Evolutionary conservation across 139 green algal species (phyloP), one percentile per base, ranked within the genome.

Genomic region (Chlamydomonas sp.): DNA sequence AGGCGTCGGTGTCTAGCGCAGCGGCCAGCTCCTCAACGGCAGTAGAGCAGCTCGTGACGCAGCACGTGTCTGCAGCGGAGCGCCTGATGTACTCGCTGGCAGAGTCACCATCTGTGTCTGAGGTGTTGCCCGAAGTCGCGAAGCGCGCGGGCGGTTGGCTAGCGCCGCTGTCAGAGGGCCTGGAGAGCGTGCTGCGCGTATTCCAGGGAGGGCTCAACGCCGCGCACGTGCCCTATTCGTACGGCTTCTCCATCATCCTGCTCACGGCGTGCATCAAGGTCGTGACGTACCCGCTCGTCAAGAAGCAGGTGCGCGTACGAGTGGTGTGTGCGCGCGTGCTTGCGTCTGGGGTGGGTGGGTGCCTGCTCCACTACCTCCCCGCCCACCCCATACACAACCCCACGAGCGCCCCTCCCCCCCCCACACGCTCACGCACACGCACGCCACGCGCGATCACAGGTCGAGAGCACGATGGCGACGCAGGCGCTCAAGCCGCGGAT

Each of bases 281-380:
- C 13, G 83, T 77, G 29, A 99, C 95, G 0, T 98, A 90, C 72
- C 94, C 94, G 2, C 82, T 99, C 24, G 89, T 89, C 24, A 89
- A 94, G 76, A 91, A 98, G 76, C 95, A 98, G 90, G 88, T 83
- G 33, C 13, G 59, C n/a, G n/a, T n/a, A n/a, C n/a, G n/a, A n/a
- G n/a, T n/a, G n/a, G n/a, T n/a, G n/a, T n/a, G n/a, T n/a, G n/a
- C n/a, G n/a, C n/a, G n/a, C n/a, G n/a, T n/a, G n/a, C n/a, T n/a
- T n/a, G n/a, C n/a, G n/a, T n/a, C n/a, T n/a, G n/a, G n/a, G n/a
- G n/a, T n/a, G n/a, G n/a, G n/a, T n/a, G n/a, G n/a, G n/a, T n/a
- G n/a, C n/a, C n/a, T n/a, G n/a, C n/a, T n/a, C n/a, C n/a, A n/a
- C n/a, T n/a, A n/a, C n/a, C n/a, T n/a, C n/a, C n/a, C n/a, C n/a